Percentiles rank a stretch among this genome's conserved stretches.
Evolutionary conservation across 495 filamentous ascomycete species (phyloP).

Genomic region (Penicillium turbatum): DNA sequence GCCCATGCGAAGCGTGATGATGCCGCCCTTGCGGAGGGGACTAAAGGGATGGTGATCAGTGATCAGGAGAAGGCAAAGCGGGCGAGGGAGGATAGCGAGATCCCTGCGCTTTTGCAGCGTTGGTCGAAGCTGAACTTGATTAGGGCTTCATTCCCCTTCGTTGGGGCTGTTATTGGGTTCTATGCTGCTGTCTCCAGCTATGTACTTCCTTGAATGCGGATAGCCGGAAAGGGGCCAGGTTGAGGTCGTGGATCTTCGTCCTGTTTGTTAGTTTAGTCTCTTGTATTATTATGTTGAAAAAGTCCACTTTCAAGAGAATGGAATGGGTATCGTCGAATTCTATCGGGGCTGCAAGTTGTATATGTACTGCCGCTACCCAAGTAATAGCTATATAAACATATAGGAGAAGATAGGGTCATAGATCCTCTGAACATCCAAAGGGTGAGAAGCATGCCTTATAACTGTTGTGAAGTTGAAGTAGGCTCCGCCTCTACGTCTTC

Average conservation of each 20-base stretch:
- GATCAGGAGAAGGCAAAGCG: constrained; percentile 19
- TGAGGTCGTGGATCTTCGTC: background rate
- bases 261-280: too few relatives aligned
- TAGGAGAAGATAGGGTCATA: background rate
- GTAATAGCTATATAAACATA: constrained; percentile 3
- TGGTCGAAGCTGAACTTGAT: constrained; percentile 23
- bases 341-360: background rate
- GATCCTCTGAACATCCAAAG: background rate
- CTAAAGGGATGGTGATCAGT: constrained; percentile 14
- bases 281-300: background rate
- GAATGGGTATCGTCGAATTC: constrained; percentile 5
- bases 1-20: constrained; percentile 24
- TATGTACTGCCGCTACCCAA: constrained; percentile 1
- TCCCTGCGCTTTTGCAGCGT: constrained; percentile 15
- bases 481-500: background rate
- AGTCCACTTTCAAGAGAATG: background rate
- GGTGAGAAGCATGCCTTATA: background rate
- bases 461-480: background rate
- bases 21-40: constrained; percentile 14
- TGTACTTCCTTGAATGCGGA: background rate
- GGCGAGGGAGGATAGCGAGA: constrained; percentile 19
- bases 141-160: constrained; percentile 16
- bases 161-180: constrained; percentile 22
- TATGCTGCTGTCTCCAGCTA: constrained; percentile 12
- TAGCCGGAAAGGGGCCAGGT: background rate